phyloP scores from a whole-genome alignment of 139 green algal species.

The Zygnema circumcarinatum region DNA sequence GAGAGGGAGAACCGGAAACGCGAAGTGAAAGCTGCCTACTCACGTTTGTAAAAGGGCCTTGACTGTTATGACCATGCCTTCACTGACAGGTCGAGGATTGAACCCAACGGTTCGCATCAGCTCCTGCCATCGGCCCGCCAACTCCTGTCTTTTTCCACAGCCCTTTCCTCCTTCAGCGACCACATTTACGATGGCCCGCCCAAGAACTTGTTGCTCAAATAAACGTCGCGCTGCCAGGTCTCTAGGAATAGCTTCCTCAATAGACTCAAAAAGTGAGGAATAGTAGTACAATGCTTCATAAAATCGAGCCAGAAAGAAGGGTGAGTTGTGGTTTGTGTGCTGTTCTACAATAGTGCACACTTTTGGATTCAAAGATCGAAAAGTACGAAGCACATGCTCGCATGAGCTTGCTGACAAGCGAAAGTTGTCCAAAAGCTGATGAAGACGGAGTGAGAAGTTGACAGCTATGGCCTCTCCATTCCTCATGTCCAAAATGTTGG shows the following conservation, averaged over 20 bases:
- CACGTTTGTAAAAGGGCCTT: conserved; percentile 21
- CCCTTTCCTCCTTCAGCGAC: conserved; percentile 36
- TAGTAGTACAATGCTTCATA: conserved; percentile 48
- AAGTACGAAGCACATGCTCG: conserved; percentile 12
- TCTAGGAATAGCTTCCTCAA: conserved; percentile 18
- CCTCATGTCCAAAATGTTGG: conserved; percentile 9
- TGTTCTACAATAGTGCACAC: conserved; percentile 40
- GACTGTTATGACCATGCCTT: conserved; percentile 18
- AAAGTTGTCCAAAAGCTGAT: conserved; percentile 36
- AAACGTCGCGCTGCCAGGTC: conserved; percentile 14
- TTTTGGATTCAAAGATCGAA: conserved; percentile 7
- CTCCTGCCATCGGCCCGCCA: conserved; percentile 26
- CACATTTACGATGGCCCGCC: conserved; percentile 50
- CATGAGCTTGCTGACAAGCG: not conserved
- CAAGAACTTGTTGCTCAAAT: conserved; percentile 48
- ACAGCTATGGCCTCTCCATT: conserved; percentile 6
- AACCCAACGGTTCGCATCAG: conserved; percentile 29
- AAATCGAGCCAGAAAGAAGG: conserved; percentile 52
- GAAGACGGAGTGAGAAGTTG: conserved; percentile 42
- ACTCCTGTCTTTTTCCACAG: conserved; percentile 16
- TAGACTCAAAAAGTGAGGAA: conserved; percentile 26
- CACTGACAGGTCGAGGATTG: conserved; percentile 2
- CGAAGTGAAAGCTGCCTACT: not conserved
- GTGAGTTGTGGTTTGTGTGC: conserved; percentile 43
- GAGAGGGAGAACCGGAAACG: not conserved